Conservation (phyloP, 2,329 filamentous ascomycete species). For the Penicillium expansum region DNA sequence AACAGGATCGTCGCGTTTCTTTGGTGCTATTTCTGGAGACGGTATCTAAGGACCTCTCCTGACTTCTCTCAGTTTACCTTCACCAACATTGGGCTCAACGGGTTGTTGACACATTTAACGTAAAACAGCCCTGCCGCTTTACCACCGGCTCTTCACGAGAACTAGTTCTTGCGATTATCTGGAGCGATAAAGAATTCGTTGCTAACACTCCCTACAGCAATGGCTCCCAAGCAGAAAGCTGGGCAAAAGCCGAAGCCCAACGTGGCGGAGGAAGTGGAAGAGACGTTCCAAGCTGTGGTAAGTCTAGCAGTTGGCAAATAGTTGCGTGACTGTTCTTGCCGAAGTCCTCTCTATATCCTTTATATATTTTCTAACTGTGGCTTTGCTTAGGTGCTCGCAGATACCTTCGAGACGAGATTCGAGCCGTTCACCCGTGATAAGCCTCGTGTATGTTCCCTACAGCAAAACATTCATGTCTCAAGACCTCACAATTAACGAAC, state of each 20-base stretch:
- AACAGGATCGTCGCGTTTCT: constrained; percentile 6
- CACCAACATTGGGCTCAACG: not conserved
- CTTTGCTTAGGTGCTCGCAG: constrained; percentile 69
- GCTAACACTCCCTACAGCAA: constrained; percentile 15
- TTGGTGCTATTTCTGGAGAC: constrained; percentile 2
- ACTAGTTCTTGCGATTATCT: not conserved
- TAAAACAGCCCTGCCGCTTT: not conserved
- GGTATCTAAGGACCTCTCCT: not conserved
- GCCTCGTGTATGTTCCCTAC: constrained; percentile 66
- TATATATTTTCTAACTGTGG: constrained; percentile 11
- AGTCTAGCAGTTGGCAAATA: constrained; percentile 26
- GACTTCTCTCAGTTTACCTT: not conserved
- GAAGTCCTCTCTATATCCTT: not conserved
- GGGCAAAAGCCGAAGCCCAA: constrained; percentile 35
- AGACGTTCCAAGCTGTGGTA: constrained; percentile 63
- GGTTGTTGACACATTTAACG: not conserved
- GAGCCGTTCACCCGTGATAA: constrained; percentile 83
- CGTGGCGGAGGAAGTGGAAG: constrained; percentile 58
- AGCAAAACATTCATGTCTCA: not conserved
- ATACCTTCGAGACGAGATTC: constrained; percentile 92
- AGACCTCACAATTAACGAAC: not conserved
- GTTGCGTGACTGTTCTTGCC: not conserved
- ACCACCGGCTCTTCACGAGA: not conserved
- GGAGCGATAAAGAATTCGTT: not conserved
- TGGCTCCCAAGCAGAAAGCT: constrained; percentile 38